Evolutionary conservation across 257 asterid genomes (phyloP).

Genomic region (Cordia subcordata): DNA sequence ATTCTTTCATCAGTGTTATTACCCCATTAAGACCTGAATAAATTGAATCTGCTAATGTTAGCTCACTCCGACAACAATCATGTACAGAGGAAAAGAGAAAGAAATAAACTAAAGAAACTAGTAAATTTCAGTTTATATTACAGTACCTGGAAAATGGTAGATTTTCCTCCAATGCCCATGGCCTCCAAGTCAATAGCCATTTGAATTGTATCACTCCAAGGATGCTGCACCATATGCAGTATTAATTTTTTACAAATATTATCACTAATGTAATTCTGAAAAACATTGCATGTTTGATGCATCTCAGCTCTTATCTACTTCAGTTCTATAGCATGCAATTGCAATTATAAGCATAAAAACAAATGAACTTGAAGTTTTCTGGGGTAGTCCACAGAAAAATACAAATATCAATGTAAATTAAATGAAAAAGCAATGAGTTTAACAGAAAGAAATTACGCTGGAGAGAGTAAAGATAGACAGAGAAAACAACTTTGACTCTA

Average conservation of each 20-base stretch:
- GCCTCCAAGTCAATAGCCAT: slow-evolving; percentile 97
- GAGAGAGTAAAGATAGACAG: too few relatives aligned
- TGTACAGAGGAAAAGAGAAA: slow-evolving; percentile 4
- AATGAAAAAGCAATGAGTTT: too few relatives aligned
- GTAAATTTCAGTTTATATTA: slow-evolving; percentile 3
- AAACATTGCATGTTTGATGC: background rate
- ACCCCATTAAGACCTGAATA: background rate
- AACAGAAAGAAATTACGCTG: too few relatives aligned
- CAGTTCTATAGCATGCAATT: too few relatives aligned
- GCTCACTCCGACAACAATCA: background rate
- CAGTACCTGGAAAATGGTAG: slow-evolving; percentile 89
- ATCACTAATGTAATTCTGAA: slow-evolving; percentile 6
- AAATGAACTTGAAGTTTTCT: too few relatives aligned
- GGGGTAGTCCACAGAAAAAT: too few relatives aligned
- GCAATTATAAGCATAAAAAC: too few relatives aligned
- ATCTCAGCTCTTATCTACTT: too few relatives aligned
- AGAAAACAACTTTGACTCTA: too few relatives aligned
- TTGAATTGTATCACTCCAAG: slow-evolving; percentile 82
- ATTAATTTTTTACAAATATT: slow-evolving; percentile 11
- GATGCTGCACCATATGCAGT: slow-evolving; percentile 59
- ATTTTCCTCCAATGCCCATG: slow-evolving; percentile 94
- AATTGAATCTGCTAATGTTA: background rate
- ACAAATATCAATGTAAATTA: too few relatives aligned
- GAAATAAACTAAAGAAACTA: too few relatives aligned
- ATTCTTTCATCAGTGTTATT: too few relatives aligned